Percentiles rank a stretch among this genome's conserved stretches.
Evolutionary conservation across 2,329 filamentous ascomycete species (phyloP).

Genomic region (Paraphoma chrysanthemicola): DNA sequence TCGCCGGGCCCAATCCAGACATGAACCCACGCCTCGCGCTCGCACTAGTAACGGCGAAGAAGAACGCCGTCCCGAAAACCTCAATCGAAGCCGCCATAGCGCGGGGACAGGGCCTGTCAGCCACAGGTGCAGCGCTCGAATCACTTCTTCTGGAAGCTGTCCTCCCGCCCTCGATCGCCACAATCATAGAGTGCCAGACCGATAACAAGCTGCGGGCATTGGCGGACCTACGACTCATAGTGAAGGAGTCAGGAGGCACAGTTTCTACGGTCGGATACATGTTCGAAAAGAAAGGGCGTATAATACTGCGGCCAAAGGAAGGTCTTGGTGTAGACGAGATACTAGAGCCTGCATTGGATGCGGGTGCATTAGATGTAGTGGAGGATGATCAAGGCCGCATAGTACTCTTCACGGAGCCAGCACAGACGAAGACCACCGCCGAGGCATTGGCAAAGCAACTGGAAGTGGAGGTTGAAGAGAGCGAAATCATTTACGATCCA

Average conservation of each 20-base stretch:
- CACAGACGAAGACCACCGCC: conserved; percentile 68
- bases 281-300: conserved; percentile 80
- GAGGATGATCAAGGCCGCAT: conserved; percentile 72
- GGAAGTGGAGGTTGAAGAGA: conserved; percentile 71
- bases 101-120: conserved; percentile 83
- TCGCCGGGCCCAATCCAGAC: conserved; percentile 76
- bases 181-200: conserved; percentile 85
- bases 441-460: conserved; percentile 69
- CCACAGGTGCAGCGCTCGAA: conserved; percentile 78
- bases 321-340: conserved; percentile 70
- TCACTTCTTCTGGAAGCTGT: conserved; percentile 80
- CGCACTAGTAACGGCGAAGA: conserved; percentile 79
- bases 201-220: conserved; percentile 79
- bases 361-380: conserved; percentile 78
- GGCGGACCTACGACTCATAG: conserved; percentile 72
- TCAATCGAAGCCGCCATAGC: conserved; percentile 86
- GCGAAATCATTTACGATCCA: conserved; percentile 84
- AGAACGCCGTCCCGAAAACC: conserved; percentile 82
- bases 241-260: conserved; percentile 75
- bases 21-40: conserved; percentile 78
- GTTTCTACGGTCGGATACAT: conserved; percentile 80
- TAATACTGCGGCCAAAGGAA: conserved; percentile 70
- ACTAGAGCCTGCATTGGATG: conserved; percentile 82
- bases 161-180: conserved; percentile 73
- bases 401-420: conserved; percentile 73